phyloP scores from a whole-genome alignment of 495 filamentous ascomycete genomes.

The Apodospora peruviana region DNA sequence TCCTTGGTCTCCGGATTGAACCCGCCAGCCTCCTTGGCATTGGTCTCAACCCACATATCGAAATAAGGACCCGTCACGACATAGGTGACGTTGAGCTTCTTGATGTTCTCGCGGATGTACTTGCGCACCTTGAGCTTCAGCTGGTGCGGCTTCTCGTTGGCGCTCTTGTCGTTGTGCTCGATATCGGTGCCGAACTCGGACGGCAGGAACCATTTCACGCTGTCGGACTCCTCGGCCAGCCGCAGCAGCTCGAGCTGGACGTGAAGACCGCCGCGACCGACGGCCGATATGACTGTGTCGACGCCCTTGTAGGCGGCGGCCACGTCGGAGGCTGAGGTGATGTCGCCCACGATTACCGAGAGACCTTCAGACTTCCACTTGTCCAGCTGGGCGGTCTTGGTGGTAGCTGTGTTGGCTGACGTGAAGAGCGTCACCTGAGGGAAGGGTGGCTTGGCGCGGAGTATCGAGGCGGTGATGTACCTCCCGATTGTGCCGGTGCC shows the following conservation, averaged over 20 bases:
- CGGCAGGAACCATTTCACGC: conserved; percentile 62
- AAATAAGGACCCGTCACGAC: conserved; percentile 67
- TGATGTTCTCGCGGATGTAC: conserved; percentile 45
- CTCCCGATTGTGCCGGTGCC: conserved; percentile 64
- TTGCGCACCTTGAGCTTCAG: conserved; percentile 61
- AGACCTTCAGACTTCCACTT: conserved; percentile 44
- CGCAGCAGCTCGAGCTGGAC: conserved; percentile 54
- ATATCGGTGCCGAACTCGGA: conserved; percentile 74
- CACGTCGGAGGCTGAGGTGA: conserved; percentile 48
- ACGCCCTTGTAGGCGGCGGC: conserved; percentile 50
- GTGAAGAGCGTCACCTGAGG: conserved; percentile 57
- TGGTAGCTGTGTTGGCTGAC: conserved; percentile 43
- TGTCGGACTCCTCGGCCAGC: conserved; percentile 49
- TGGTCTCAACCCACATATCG: conserved; percentile 54
- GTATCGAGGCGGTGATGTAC: conserved; percentile 56
- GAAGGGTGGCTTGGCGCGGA: conserved; percentile 49
- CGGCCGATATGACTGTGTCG: conserved; percentile 61
- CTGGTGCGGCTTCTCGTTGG: conserved; percentile 62
- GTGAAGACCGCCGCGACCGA: conserved; percentile 54
- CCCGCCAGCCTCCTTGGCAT: conserved; percentile 36
- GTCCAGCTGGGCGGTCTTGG: conserved; percentile 44
- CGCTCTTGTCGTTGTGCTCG: conserved; percentile 53
- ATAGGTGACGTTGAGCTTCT: conserved; percentile 56
- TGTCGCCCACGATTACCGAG: conserved; percentile 55
- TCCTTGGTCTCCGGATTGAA: conserved; percentile 52